Evolutionary conservation across 441 rosid genomes (phyloP), one percentile per base, ranked within the genome.

Genomic region (Euphorbia corollata): DNA sequence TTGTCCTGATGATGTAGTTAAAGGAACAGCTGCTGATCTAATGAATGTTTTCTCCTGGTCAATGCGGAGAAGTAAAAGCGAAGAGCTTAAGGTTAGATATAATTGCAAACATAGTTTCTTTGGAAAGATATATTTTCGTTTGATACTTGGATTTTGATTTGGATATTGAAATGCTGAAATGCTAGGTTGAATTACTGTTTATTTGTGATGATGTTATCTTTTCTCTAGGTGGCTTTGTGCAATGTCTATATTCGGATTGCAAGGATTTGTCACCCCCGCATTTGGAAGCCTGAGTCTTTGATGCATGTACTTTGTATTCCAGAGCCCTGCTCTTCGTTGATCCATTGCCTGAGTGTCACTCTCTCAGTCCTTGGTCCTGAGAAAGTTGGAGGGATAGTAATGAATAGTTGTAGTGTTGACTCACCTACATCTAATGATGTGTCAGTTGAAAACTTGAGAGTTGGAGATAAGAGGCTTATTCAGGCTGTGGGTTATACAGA

Each of bases 221-320:
- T 74, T 27, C 20, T 39, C 15, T 76, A 95, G 99, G 92, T 74
- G 77, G 91, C 99, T 36, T 72, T 95, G 73, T 90, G 99, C 79
- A 77, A 78, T 71, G 89, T 85, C 18, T 95, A 85, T 67, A 73
- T 61, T 68, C 83, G 89, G 80, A 87, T 92, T 83, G 90, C 87
- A 67, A 84, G 84, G 78, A 80, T 73, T 64, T 92, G 92, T 66
- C 95, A 96, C 34, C 89, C 95, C 69, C 74, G 81, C 75, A 77
- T 95, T 30, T 95, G 98, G 97, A 92, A 74, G 77, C 95, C 95
- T 34, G 85, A 88, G 72, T 85, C 77, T 81, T 85, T 95, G 74
- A 68, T 85, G 47, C 68, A 82, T 64, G 63, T 81, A 74, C 87
- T 95, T 70, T 81, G 81, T 76, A 72, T 79, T 75, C 81, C 90